Percentiles rank a stretch among this genome's conserved stretches.
Conservation (phyloP, 129 eudicot genomes). For the Daucus carota region DNA sequence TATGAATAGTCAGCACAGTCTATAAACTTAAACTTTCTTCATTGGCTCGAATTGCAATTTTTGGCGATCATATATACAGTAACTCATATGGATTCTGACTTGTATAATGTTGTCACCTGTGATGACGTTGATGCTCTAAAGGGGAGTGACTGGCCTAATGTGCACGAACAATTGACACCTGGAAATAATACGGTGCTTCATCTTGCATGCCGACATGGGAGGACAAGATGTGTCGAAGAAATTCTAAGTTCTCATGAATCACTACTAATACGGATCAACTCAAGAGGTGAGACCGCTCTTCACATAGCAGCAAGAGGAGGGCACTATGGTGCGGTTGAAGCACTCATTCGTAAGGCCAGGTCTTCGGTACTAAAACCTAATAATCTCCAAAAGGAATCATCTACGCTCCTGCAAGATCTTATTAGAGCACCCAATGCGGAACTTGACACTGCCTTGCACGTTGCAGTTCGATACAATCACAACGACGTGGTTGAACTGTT, state of each 20-base stretch:
- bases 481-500: not conserved
- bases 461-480: not conserved
- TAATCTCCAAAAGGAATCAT: not conserved
- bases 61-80: not conserved
- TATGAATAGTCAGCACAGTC: too few relatives aligned
- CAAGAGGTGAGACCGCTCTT: slow-evolving; percentile 1
- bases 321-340: not conserved
- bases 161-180: not conserved
- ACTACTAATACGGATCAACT: not conserved
- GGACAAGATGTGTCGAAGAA: not conserved
- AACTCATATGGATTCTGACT: not conserved
- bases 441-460: not conserved
- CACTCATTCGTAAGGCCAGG: not conserved
- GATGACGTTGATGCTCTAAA: not conserved
- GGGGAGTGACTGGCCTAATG: not conserved
- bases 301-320: not conserved
- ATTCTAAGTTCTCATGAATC: not conserved
- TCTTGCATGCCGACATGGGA: not conserved
- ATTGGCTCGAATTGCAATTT: not conserved
- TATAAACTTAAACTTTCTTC: not conserved
- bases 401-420: not conserved
- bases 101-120: not conserved
- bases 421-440: not conserved
- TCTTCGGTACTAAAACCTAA: not conserved
- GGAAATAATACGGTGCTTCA: not conserved